Base-by-base conservation (phyloP, 1,284 basidiomycete genomes). In the Rhodofomes roseus region DNA sequence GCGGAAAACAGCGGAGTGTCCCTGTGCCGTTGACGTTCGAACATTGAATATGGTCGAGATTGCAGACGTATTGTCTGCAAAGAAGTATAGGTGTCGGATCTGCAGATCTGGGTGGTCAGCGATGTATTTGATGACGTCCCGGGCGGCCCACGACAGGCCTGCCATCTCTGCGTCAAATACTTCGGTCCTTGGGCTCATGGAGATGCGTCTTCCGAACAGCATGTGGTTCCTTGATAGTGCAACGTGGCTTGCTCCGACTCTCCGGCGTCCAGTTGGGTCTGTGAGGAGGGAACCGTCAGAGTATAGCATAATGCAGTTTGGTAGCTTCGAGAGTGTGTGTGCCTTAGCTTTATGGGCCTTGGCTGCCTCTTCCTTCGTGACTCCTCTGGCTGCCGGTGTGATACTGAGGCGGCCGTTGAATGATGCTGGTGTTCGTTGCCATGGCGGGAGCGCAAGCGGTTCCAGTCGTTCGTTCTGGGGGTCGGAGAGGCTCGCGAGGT, bases 61-160 rank as follows among this genome's bases (percentile, higher is more conserved):
- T 1, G 54, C 40, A 9, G 54, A 43, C 2, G 54, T 56, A 34
- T 56, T 56, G 54, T 56, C 40, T 8, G 54, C 41, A 22, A 31
- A 46, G 54, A 56, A 56, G 54, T 43, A 29, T 8, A 56, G 25
- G 54, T 56, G 54, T 46, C n/a, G 18, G 22, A 56, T 56, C 22
- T 43, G 40, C n/a, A 41, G 40, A 20, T 41, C 40, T 22, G 40
- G 54, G 6, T 25, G 37, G 22, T 56, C 31, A 20, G 12, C 5
- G 5, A 43, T 9, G 41, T 44, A 56, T 8, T 5, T 14, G 5
- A 23, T 27, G 1, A 23, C 41, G 41, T 56, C 54, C 18, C 54
- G n/a, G 3, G 55, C 55, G 18, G 55, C 55, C 55, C 55, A 56
- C 20, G 54, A 44, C 9, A 56, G 41, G 39, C 54, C 54, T n/a